Conservation (phyloP, 1,284 basidiomycete genomes). For the Ceratobasidium sp. region DNA sequence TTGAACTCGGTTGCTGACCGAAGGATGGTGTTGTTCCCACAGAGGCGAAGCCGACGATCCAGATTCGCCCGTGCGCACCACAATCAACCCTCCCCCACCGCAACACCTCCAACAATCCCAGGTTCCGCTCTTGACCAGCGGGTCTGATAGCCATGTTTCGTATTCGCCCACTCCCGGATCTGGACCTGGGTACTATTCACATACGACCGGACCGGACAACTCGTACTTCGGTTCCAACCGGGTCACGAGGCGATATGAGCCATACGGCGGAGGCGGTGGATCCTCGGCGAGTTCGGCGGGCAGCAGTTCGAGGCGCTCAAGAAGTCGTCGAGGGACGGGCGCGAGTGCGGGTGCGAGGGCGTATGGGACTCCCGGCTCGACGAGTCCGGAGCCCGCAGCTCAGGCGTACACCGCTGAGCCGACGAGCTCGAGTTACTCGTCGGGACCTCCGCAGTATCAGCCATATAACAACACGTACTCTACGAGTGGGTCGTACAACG, state of each 20-base stretch:
- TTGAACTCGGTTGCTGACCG: not conserved
- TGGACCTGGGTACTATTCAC: slow-evolving; percentile 11
- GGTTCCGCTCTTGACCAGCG: slow-evolving; percentile 10
- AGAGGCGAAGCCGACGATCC: slow-evolving; percentile 36
- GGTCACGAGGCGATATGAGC: slow-evolving; percentile 17
- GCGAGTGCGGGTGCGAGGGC: not conserved
- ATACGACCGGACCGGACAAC: not conserved
- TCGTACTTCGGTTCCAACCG: slow-evolving; percentile 18
- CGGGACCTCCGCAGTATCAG: slow-evolving; percentile 14
- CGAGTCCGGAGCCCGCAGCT: not conserved
- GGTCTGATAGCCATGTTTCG: not conserved
- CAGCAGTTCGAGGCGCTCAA: slow-evolving; percentile 2
- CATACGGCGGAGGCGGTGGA: slow-evolving; percentile 3
- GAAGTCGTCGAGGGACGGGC: slow-evolving; percentile 15
- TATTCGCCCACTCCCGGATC: not conserved
- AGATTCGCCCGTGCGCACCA: slow-evolving; percentile 28
- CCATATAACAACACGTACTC: not conserved
- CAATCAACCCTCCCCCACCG: slow-evolving; percentile 5
- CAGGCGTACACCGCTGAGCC: not conserved
- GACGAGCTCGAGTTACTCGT: not conserved
- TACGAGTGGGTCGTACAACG: not conserved
- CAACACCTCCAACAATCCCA: slow-evolving; percentile 19
- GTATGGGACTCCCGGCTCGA: slow-evolving; percentile 9
- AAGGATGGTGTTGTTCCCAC: not conserved
- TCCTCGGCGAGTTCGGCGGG: slow-evolving; percentile 1